Percentiles rank a stretch among this genome's conserved stretches.
Evolutionary conservation across 208 protist species (phyloP).

Genomic region (Acanthamoeba sp.): DNA sequence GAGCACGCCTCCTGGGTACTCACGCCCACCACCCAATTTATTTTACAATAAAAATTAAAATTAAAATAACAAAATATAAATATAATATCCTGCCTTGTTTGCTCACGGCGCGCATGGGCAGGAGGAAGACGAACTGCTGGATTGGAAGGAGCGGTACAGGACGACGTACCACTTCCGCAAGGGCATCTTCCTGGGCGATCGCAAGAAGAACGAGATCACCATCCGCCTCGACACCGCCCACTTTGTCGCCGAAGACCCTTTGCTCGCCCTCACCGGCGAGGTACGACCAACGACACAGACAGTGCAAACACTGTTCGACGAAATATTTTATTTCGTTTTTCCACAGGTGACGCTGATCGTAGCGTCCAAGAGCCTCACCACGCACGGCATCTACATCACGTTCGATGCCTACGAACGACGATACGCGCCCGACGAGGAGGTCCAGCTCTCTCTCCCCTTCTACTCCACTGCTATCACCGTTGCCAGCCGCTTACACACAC

Average conservation of each 20-base stretch:
- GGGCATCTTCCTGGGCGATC: neutral
- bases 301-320: too few relatives aligned
- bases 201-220: neutral
- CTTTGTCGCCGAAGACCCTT: neutral
- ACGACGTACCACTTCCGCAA: neutral
- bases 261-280: neutral
- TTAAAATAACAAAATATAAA: too few relatives aligned
- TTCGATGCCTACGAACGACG: neutral
- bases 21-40: too few relatives aligned
- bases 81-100: too few relatives aligned
- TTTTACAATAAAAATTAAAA: too few relatives aligned
- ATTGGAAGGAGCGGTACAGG: neutral
- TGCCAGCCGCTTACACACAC: neutral
- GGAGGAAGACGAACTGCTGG: neutral
- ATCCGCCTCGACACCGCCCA: neutral
- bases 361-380: neutral
- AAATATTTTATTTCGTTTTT: too few relatives aligned
- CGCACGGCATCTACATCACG: neutral
- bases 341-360: neutral
- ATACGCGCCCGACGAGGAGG: neutral
- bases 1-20: neutral
- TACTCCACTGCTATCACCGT: neutral
- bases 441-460: neutral
- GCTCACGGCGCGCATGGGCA: too few relatives aligned
- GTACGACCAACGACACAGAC: neutral